A percentile compares a stretch with the other conserved stretches of the same genome.
Evolutionary conservation across 2,329 filamentous ascomycete species (phyloP).

Genomic region (Raffaelea ambrosiae): DNA sequence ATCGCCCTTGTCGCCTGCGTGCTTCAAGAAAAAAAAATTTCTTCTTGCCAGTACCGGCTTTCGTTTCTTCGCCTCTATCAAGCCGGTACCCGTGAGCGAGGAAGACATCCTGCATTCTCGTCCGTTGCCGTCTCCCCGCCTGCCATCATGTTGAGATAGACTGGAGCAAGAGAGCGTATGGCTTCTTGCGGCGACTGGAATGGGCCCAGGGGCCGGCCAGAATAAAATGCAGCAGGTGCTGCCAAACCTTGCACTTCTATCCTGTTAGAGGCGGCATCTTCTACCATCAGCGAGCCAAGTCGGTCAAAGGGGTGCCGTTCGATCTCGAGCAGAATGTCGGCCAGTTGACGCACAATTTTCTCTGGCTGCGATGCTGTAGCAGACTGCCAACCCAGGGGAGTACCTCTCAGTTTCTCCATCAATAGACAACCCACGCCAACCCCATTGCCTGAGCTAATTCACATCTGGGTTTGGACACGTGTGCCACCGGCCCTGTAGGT

Average conservation of each 20-base stretch:
- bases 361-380: constrained; percentile 19
- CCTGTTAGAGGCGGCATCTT: not conserved
- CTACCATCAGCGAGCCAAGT: not conserved
- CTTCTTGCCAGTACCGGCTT: too few relatives aligned
- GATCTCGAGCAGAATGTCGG: constrained; percentile 22
- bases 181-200: too few relatives aligned
- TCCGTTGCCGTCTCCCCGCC: not conserved
- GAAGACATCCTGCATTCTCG: not conserved
- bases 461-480: constrained; percentile 10
- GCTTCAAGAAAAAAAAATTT: not conserved
- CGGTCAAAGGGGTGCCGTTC: constrained; percentile 21
- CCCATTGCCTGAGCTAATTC: constrained; percentile 18
- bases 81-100: not conserved
- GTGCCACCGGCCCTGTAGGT: constrained; percentile 15
- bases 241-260: not conserved
- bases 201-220: too few relatives aligned
- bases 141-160: not conserved
- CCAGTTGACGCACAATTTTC: constrained; percentile 22
- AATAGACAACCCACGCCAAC: constrained; percentile 30
- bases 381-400: constrained; percentile 23
- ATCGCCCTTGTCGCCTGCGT: not conserved
- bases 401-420: constrained; percentile 30
- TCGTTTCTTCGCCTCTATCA: not conserved
- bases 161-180: not conserved
- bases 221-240: not conserved